A percentile compares a stretch with the other conserved stretches of the same genome.
These are phyloP conservation scores for Phytophthora pini DNA, from an alignment of 352 stramenopile genomes.

Conservation along the genomic window DNA sequence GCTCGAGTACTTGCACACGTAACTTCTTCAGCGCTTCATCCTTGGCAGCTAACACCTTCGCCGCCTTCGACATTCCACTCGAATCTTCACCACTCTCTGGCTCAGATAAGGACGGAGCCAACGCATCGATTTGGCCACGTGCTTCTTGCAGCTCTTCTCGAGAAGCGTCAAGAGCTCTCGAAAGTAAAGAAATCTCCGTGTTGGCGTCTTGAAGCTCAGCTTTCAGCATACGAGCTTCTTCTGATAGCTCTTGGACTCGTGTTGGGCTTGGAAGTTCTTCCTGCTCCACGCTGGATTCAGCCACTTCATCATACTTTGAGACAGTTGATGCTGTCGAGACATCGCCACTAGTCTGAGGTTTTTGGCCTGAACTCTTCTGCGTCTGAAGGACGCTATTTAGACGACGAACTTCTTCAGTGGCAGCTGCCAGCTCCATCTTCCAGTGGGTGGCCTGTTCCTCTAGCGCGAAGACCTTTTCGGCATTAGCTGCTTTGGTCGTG, in stretches of 20 bases:
- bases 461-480: slow-evolving; percentile 48
- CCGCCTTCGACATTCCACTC: slow-evolving; percentile 12
- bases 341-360: neutral
- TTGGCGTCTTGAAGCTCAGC: slow-evolving; percentile 31
- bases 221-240: slow-evolving; percentile 34
- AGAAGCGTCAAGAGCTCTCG: slow-evolving; percentile 26
- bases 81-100: slow-evolving; percentile 29
- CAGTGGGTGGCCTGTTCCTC: slow-evolving; percentile 40
- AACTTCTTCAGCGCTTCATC: slow-evolving; percentile 41
- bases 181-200: slow-evolving; percentile 34
- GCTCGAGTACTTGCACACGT: slow-evolving; percentile 29
- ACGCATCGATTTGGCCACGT: slow-evolving; percentile 19
- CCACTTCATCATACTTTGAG: neutral
- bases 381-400: slow-evolving; percentile 15
- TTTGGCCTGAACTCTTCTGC: neutral
- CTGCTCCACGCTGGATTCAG: slow-evolving; percentile 4
- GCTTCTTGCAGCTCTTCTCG: slow-evolving; percentile 31
- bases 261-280: slow-evolving; percentile 11
- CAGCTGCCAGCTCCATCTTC: slow-evolving; percentile 28
- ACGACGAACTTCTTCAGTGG: slow-evolving; percentile 28
- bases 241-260: slow-evolving; percentile 14
- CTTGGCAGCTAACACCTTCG: slow-evolving; percentile 21
- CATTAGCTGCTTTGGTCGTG: slow-evolving; percentile 47
- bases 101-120: slow-evolving; percentile 21
- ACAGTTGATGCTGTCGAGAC: neutral